Conservation (phyloP, 2,329 filamentous ascomycete genomes). For the Neofusicoccum parvum region DNA sequence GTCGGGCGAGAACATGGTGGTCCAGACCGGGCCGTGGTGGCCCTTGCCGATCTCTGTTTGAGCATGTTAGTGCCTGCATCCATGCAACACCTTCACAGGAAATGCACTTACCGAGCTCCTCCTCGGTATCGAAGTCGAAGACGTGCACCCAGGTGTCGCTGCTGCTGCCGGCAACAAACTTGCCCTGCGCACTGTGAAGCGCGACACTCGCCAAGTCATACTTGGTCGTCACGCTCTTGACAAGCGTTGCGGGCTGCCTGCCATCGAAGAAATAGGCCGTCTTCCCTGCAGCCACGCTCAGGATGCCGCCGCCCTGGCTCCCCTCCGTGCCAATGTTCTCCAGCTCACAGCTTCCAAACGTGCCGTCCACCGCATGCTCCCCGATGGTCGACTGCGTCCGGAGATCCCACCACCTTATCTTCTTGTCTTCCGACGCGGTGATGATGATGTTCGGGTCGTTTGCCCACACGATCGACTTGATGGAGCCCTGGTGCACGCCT, state of each 20-base stretch:
- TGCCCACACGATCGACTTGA: slow-evolving; percentile 97
- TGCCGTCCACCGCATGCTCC: slow-evolving; percentile 76
- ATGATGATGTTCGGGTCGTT: slow-evolving; percentile 84
- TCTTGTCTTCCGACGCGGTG: slow-evolving; percentile 88
- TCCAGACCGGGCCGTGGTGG: slow-evolving; percentile 97
- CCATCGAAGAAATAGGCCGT: slow-evolving; percentile 91
- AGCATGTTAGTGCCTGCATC: slow-evolving; percentile 10
- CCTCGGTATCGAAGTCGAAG: slow-evolving; percentile 82
- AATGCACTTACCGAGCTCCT: slow-evolving; percentile 66
- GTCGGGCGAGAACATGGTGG: slow-evolving; percentile 89
- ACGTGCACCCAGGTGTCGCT: slow-evolving; percentile 96
- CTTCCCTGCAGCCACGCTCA: slow-evolving; percentile 93
- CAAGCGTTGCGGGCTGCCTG: slow-evolving; percentile 63
- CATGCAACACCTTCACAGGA: not conserved
- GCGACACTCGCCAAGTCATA: slow-evolving; percentile 92
- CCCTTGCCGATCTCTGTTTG: slow-evolving; percentile 83
- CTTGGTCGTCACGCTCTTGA: slow-evolving; percentile 78
- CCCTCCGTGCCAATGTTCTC: slow-evolving; percentile 66
- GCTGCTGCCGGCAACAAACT: slow-evolving; percentile 86
- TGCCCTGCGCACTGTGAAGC: slow-evolving; percentile 76
- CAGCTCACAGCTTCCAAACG: slow-evolving; percentile 91
- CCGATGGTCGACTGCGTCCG: slow-evolving; percentile 73
- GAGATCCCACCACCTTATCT: slow-evolving; percentile 92
- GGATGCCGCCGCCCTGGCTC: slow-evolving; percentile 67
- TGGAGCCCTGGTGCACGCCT: slow-evolving; percentile 80